These are phyloP conservation scores for Candida pini DNA, from an alignment of 805 yeast genomes.

Conservation along the genomic window DNA sequence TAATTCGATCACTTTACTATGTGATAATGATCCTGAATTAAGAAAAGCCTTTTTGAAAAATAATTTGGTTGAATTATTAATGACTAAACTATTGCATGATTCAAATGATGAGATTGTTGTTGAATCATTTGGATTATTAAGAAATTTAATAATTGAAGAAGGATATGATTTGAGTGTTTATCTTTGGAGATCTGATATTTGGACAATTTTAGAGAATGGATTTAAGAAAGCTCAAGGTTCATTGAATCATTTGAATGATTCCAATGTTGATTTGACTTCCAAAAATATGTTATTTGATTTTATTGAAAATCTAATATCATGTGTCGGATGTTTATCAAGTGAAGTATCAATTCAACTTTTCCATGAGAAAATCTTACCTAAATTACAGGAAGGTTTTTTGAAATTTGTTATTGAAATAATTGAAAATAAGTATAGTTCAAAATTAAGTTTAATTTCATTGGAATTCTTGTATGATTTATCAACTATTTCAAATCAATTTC, in stretches of 20 bases:
- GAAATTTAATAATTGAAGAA: constrained; percentile 79
- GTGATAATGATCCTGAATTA: constrained; percentile 57
- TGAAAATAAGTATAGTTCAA: constrained; percentile 27
- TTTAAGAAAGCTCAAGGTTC: constrained; percentile 47
- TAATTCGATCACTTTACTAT: constrained; percentile 62
- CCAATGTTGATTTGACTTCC: constrained; percentile 24
- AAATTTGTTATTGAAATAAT: constrained; percentile 34
- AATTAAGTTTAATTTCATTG: constrained; percentile 14
- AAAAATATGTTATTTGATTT: constrained; percentile 53
- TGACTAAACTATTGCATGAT: constrained; percentile 65
- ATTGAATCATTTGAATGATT: constrained; percentile 34
- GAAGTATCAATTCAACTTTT: constrained; percentile 56
- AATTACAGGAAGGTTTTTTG: constrained; percentile 24
- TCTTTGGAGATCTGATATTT: constrained; percentile 73
- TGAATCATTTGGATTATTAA: constrained; percentile 73
- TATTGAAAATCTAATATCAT: constrained; percentile 67
- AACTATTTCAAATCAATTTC: constrained; percentile 23
- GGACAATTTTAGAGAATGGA: constrained; percentile 53
- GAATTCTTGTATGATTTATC: constrained; percentile 28
- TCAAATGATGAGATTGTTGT: constrained; percentile 69
- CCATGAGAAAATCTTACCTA: constrained; percentile 19
- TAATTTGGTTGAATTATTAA: constrained; percentile 54
- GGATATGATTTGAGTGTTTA: constrained; percentile 76
- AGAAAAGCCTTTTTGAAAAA: constrained; percentile 66
- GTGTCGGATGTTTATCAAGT: constrained; percentile 55